Evolutionary conservation across 768 basidiomycete genomes (phyloP).

Genomic region (Hemileccinum rubropunctum): DNA sequence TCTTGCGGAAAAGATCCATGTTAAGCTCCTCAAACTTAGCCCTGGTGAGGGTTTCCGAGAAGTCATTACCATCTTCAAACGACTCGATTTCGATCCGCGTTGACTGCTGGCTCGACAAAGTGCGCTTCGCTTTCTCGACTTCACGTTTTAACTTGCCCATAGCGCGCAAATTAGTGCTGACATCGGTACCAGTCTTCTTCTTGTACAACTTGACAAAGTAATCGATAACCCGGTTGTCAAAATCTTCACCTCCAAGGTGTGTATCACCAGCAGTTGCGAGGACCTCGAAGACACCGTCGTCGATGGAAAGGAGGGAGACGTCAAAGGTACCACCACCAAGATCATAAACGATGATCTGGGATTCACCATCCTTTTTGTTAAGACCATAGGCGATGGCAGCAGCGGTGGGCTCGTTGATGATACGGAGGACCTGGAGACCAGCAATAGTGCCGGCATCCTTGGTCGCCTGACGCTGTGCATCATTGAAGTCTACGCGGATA

Average conservation of each 20-base stretch:
- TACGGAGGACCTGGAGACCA: constrained; percentile 91
- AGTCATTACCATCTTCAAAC: constrained; percentile 96
- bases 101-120: constrained; percentile 84
- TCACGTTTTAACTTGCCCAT: constrained; percentile 92
- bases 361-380: constrained; percentile 92
- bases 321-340: constrained; percentile 99
- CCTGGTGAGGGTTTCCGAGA: constrained; percentile 93
- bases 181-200: constrained; percentile 88
- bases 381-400: constrained; percentile 98
- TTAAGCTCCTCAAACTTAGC: constrained; percentile 99
- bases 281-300: constrained; percentile 90
- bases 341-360: constrained; percentile 97
- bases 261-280: constrained; percentile 92
- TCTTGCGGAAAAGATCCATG: constrained; percentile 99
- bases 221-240: constrained; percentile 91
- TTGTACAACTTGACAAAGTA: constrained; percentile 88
- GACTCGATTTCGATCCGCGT: constrained; percentile 93
- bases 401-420: constrained; percentile 97
- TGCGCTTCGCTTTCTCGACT: constrained; percentile 94
- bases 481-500: constrained; percentile 86
- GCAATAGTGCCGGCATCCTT: constrained; percentile 97
- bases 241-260: constrained; percentile 94
- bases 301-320: constrained; percentile 93
- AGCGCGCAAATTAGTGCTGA: constrained; percentile 73
- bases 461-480: constrained; percentile 98